Base-by-base conservation (phyloP, 805 yeast species). In the Zygosaccharomyces rouxii region DNA sequence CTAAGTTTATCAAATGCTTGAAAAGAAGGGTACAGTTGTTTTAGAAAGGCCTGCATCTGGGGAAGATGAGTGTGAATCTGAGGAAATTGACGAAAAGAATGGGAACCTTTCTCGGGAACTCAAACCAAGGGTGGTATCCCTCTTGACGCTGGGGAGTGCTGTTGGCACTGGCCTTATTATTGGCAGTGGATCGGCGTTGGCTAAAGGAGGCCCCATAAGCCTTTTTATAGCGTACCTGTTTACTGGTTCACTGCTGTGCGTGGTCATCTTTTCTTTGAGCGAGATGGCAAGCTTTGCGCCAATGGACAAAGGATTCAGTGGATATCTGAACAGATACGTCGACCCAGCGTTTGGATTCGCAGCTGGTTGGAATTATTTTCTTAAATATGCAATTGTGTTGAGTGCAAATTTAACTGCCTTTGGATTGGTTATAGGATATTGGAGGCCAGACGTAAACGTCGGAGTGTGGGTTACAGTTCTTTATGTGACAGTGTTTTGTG, bases 111-210 rank as follows among this genome's bases (percentile, higher is more conserved):
- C 33, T 11, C 14, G n/a, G 6, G 47, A 25, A 16, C 42, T 44
- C 5, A 44, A 25, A 3, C 47, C 47, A 9, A 11, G 47, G n/a
- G 47, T 44, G 13, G 42, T 44, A n/a, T 44, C 42, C 35, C 42
- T 44, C 5, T 11, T 44, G 28, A 44, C 42, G 35, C 42, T 44
- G 13, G 47, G 42, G 13, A 35, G 85, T 39, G 73, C 79, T 37
- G 77, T 80, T 38, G 86, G 84, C 37, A 76, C 82, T 13, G 84
- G 84, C 50, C 66, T 79, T 47, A 79, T 80, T 54, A 72, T 80
- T 47, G 83, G 83, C 44, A 64, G 76, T 7, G 83, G 84, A 10
- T 62, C 67, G 16, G 72, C 80, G 1, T 71, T 80, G 51, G 58
- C 64, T 11, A 63, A 62, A 10, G 78, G 78, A 49, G 84, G 83